Conservation (phyloP, 345 rosid genomes). For the Sonneratia caseolaris region DNA sequence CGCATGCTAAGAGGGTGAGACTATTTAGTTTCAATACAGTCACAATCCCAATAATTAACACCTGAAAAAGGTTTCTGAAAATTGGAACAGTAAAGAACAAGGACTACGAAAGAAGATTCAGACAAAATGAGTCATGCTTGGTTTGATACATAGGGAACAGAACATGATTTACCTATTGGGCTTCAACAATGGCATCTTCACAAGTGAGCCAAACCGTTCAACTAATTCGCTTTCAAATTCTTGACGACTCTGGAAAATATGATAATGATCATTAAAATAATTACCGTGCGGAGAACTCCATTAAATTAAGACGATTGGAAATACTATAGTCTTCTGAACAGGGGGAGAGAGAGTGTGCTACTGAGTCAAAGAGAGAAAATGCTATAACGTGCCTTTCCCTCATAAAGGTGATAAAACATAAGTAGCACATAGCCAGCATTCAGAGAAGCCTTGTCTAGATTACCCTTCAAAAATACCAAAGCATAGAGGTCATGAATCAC, state of each 20-base stretch:
- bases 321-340: not conserved
- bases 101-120: not conserved
- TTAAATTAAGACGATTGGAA: not conserved
- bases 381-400: constrained; percentile 63
- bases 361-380: not conserved
- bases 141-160: not conserved
- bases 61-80: not conserved
- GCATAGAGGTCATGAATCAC: constrained; percentile 7
- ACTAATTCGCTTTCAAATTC: constrained; percentile 80
- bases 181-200: constrained; percentile 85
- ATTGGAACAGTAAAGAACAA: not conserved
- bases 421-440: constrained; percentile 91
- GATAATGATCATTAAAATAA: not conserved
- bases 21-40: not conserved
- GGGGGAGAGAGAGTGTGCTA: not conserved
- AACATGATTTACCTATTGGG: constrained; percentile 45
- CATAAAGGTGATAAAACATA: constrained; percentile 93
- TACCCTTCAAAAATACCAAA: constrained; percentile 53
- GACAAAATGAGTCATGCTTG: not conserved
- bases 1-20: not conserved
- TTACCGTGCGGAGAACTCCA: not conserved
- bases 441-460: constrained; percentile 75
- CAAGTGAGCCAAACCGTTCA: constrained; percentile 81
- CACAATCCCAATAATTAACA: not conserved
- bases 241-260: constrained; percentile 48